Conservation (phyloP, 495 filamentous ascomycete species). For the Chaetomium tenue region DNA sequence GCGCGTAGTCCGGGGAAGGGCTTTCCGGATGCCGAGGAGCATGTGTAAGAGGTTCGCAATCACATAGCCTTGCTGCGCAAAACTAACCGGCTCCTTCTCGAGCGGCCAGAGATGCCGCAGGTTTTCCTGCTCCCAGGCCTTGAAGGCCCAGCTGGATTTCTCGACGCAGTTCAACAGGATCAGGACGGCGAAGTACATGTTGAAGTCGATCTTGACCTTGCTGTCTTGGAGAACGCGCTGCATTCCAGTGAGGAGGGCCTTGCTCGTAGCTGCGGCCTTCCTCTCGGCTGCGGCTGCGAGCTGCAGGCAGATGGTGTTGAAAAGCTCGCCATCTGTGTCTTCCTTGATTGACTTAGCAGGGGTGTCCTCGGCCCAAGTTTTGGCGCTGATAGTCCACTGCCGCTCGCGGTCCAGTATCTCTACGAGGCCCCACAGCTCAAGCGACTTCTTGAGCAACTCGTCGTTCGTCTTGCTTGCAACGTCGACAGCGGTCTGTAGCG, state of each 20-base stretch:
- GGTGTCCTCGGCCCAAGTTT: constrained; percentile 31
- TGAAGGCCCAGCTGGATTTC: constrained; percentile 80
- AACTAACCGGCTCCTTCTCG: constrained; percentile 62
- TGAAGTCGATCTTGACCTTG: constrained; percentile 65
- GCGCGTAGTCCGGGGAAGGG: constrained; percentile 60
- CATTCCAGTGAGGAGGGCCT: constrained; percentile 68
- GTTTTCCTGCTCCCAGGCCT: constrained; percentile 64
- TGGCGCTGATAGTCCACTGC: constrained; percentile 59
- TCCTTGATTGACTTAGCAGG: constrained; percentile 41
- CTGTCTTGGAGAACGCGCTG: constrained; percentile 73
- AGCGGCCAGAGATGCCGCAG: constrained; percentile 65
- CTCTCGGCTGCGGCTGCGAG: constrained; percentile 73
- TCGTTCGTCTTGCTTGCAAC: constrained; percentile 59
- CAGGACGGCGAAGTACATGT: constrained; percentile 70
- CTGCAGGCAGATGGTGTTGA: constrained; percentile 61
- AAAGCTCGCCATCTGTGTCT: constrained; percentile 45
- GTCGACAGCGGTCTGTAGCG: constrained; percentile 58
- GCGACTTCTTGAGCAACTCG: constrained; percentile 59
- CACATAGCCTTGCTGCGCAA: constrained; percentile 66
- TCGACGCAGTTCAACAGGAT: constrained; percentile 78
- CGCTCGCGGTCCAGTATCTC: constrained; percentile 69
- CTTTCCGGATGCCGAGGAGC: constrained; percentile 69
- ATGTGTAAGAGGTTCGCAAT: constrained; percentile 71
- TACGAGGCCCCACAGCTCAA: constrained; percentile 76
- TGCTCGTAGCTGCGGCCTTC: constrained; percentile 63